Evolutionary conservation across 805 yeast species (phyloP), one percentile per base, ranked within the genome.

Genomic region (Schwanniomyces pseudopolymorphus): DNA sequence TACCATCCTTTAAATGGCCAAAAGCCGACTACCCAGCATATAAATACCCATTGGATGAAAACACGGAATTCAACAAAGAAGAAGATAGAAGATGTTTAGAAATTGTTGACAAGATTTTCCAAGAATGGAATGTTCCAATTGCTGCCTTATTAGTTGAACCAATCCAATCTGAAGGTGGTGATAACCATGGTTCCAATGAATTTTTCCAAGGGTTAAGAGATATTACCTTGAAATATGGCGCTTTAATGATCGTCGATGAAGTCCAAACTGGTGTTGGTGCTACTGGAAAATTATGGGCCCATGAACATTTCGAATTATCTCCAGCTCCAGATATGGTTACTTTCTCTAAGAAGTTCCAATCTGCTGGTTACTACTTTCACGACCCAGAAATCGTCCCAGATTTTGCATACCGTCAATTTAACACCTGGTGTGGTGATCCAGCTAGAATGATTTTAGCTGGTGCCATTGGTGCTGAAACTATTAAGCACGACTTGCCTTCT

Each of bases 1-100:
- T 92, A 71, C 98, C 98, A 50, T 83, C 96, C 5, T 91, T 91
- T 75, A 81, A 88, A 62, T 91, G 97, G 97, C 98, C 98, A 63
- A 90, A 87, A 67, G 97, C 97, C 46, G 89, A 89, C 52, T 91
- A 84, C 75, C 98, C 98, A 53, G 58, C 78, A 43, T 84, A 89
- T 69, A 74, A 84, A 67, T 91, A 89, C 68, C 98, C 98, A 48
- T 78, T 90, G 60, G 91, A 82, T 46, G 77, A 80, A 43, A 62
- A 82, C 63, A 81, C 62, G 36, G 82, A 74, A 40, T 82, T 71
- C 55, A 91, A 91, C 79, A 71, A 74, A 41, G 66, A 74, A 42
- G 97, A 90, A 72, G 98, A 91, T 70, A 81, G 76, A 50, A 79
- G 94, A 61, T 88, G 96, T 66, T 77, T 91, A 53, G 79, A 72